Evolutionary conservation across 2,329 filamentous ascomycete species (phyloP).

Genomic region (Aspergillus candidus): DNA sequence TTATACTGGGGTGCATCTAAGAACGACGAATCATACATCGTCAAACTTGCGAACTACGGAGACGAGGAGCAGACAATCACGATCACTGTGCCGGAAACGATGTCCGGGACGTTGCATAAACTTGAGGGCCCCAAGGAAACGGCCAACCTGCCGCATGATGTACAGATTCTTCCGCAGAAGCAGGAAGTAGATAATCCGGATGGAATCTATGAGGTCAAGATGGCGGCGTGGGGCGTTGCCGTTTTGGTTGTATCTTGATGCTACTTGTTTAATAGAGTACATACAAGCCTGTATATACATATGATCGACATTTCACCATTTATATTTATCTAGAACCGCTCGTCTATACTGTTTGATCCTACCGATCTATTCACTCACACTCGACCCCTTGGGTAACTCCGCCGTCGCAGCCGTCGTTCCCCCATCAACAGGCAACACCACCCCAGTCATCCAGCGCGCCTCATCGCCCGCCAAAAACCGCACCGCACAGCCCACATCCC

Average conservation of each 20-base stretch:
- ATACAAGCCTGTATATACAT: too few species aligned
- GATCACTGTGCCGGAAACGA: slow-evolving; percentile 20
- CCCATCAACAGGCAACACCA: slow-evolving; percentile 45
- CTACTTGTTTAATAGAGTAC: too few species aligned
- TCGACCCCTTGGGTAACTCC: too few species aligned
- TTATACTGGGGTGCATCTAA: slow-evolving; percentile 32
- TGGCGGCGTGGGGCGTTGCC: slow-evolving; percentile 22
- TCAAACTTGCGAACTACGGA: slow-evolving; percentile 31
- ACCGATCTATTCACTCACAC: too few species aligned
- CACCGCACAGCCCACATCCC: slow-evolving; percentile 49
- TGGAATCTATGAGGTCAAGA: slow-evolving; percentile 17
- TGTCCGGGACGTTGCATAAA: slow-evolving; percentile 18
- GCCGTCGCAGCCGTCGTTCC: slow-evolving; percentile 34
- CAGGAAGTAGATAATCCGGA: slow-evolving; percentile 7
- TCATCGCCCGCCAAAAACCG: slow-evolving; percentile 49
- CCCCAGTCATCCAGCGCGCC: slow-evolving; percentile 48
- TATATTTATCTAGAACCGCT: too few species aligned
- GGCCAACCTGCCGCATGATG: slow-evolving; percentile 16
- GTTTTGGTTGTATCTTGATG: slow-evolving; percentile 17
- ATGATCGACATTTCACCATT: too few species aligned
- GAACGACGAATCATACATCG: slow-evolving; percentile 15
- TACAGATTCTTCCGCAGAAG: slow-evolving; percentile 12
- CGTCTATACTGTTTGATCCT: too few species aligned
- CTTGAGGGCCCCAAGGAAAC: slow-evolving; percentile 17
- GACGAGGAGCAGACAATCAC: slow-evolving; percentile 17